Base-by-base conservation (phyloP, 352 stramenopile species). In the Phytopythium litorale region DNA sequence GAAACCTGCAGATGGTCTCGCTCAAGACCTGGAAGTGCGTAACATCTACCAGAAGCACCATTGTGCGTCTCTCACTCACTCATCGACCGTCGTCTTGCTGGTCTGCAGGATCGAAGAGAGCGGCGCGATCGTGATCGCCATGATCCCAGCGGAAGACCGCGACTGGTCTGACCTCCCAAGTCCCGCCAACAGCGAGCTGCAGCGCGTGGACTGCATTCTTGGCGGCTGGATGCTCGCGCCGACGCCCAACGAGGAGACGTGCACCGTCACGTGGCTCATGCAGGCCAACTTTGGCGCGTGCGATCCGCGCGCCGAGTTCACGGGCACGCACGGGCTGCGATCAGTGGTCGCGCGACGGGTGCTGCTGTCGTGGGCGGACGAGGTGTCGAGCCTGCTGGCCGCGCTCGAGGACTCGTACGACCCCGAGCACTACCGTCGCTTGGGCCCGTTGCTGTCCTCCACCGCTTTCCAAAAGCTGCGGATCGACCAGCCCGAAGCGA, bases 251-350 rank as follows among this genome's bases (percentile, higher is more conserved):
- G 76, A 89, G 49, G 78, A 87, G 23, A 81, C 78, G 2, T 91
- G 79, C 51, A 81, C 68, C 0, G 78, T 91, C 13, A 91, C 80
- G 25, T 90, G 81, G 84, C n/a, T 93, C n/a, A 83, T 89, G 73
- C 80, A 93, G 58, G 76, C 68, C 30, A 90, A 93, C 65, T 91
- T 91, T 54, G 78, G 77, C 16, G 66, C 84, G 51, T 90, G 81
- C 50, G 66, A 88, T 32, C 51, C 79, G 11, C 58, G 65, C 12
- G 67, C 52, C 30, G 79, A 91, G 60, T 91, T 91, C 63, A 86
- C 77, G 2, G 76, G 74, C 6, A 72, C 59, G 8, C 73, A 84
- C 56, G 68, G 69, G 0, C 55, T 75, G 5, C 63, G 67, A 4
- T 59, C 69, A 5, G 73, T 76, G 28, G 21, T 78, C 7, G 70